Base-by-base conservation (phyloP, 805 yeast genomes). In the Barnettozyma botsteinii region DNA sequence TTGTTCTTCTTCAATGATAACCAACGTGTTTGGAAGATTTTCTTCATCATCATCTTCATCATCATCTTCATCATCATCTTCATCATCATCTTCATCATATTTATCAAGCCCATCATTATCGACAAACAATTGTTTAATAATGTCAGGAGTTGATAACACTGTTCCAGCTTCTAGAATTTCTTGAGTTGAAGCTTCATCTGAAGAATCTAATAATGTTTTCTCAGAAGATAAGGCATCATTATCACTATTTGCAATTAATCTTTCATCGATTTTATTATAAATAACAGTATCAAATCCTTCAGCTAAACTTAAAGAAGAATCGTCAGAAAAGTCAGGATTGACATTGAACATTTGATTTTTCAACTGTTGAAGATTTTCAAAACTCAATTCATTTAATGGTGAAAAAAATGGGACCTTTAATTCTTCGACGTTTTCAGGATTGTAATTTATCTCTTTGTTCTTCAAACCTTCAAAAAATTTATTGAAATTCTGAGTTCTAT, bases 331-430 rank as follows among this genome's bases (percentile, higher is more conserved):
- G 8, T 41, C 41, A 6, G 45, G 43, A 12, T 41, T 21, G 6
- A 40, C 31, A 18, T 25, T 26, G 14, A 38, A 37, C 7, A 38
- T 35, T 22, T 31, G 37, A 10, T 36, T 15, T 26, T 40, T 48
- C 25, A 48, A 30, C 20, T 25, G 31, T 27, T 44, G 42, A 23
- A 48, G 41, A 10, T 37, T 43, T 15, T 48, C 49, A 33, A 44
- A 48, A 10, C 39, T 40, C 23, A 48, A 28, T 15, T 48, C 50
- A 31, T 48, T 44, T 9, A 47, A 35, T 13, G 52, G 50, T 17
- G 43, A 39, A 18, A 41, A 41, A 3, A 36, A 24, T 6, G 49
- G 50, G 11, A 42, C 30, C 5, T 38, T 13, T 24, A 42, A 18
- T 7, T 40, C 33, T 13, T 18, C 30, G n/a, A 10, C 3, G 7